Evolutionary conservation across 768 basidiomycete species (phyloP), one percentile per base, ranked within the genome.

Genomic region (Agrocybe praecox): DNA sequence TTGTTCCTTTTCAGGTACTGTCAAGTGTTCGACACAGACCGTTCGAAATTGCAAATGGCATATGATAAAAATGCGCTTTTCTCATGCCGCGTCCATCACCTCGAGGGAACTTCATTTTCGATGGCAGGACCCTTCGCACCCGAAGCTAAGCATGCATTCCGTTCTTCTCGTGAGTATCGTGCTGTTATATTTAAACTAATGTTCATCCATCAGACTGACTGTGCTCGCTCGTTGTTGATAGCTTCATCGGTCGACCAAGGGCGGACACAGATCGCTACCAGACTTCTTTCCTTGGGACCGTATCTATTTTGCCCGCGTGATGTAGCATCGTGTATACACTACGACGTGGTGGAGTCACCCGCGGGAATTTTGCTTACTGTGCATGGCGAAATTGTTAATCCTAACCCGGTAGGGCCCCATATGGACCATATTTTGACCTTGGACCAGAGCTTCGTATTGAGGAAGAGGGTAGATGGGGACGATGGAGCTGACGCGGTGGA

Each of bases 391-490:
- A 55, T 71, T 10, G 61, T 64, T 7, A 58, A 59, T 29, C 46
- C 62, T 15, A 40, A 56, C 53, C 33, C 17, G 19, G 42, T 48
- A 18, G 52, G 55, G 12, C 48, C 50, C 24, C 58, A 61, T 9
- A 12, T 59, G 55, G 65, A 68, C 21, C 62, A 63, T 21, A 23
- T 58, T 21, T 8, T 67, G 46, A 58, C 62, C n/a, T 46, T 72
- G 12, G 64, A 69, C 60, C 70, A 72, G 57, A 70, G 62, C 43
- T 72, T 74, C 55, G 60, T 72, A 43, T 52, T 74, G 49, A 59
- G 62, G 24, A 45, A 52, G 55, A 59, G 55, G 2, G 49, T 34
- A 32, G 57, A 32, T 19, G 52, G 58, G 15, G 59, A 53, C 11
- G 52, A 45, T 15, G 50, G 48, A 29, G 50, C n/a, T 29, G 51